Percentiles rank a stretch among this genome's conserved stretches.
phyloP scores from a whole-genome alignment of 2,329 filamentous ascomycete species.

The Cladosporium sp. region DNA sequence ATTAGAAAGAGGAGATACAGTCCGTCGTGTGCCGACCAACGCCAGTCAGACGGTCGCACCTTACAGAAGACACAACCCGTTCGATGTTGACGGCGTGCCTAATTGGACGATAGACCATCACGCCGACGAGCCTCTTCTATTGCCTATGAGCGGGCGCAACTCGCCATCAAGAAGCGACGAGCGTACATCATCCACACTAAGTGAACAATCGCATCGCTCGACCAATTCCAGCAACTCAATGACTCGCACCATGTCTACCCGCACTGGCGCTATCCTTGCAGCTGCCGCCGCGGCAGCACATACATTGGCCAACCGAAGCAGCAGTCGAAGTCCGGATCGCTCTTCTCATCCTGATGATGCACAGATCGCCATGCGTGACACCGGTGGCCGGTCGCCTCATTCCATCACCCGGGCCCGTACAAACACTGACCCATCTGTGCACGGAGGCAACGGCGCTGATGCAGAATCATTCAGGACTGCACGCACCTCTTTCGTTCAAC shows the following conservation, averaged over 20 bases:
- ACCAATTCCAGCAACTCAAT: constrained; percentile 40
- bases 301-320: constrained; percentile 3
- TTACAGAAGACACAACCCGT: constrained; percentile 14
- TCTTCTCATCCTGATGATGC: constrained; percentile 33
- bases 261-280: constrained; percentile 38
- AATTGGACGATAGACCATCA: constrained; percentile 27
- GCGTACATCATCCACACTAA: constrained; percentile 53
- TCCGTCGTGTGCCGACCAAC: constrained; percentile 25
- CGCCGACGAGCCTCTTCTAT: constrained; percentile 13
- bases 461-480: constrained; percentile 51
- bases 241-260: constrained; percentile 42
- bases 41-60: constrained; percentile 17
- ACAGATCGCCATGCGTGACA: constrained; percentile 26
- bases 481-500: constrained; percentile 44
- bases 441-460: constrained; percentile 24
- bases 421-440: constrained; percentile 9
- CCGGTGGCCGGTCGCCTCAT: constrained; percentile 19
- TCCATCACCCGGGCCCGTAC: neutral
- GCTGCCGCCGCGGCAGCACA: constrained; percentile 24
- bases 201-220: constrained; percentile 47
- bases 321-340: constrained; percentile 25
- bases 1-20: constrained; percentile 21
- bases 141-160: constrained; percentile 30
- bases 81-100: constrained; percentile 19
- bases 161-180: constrained; percentile 53